Conservation (phyloP, 495 filamentous ascomycete genomes). For the Aspergillus sparsus region DNA sequence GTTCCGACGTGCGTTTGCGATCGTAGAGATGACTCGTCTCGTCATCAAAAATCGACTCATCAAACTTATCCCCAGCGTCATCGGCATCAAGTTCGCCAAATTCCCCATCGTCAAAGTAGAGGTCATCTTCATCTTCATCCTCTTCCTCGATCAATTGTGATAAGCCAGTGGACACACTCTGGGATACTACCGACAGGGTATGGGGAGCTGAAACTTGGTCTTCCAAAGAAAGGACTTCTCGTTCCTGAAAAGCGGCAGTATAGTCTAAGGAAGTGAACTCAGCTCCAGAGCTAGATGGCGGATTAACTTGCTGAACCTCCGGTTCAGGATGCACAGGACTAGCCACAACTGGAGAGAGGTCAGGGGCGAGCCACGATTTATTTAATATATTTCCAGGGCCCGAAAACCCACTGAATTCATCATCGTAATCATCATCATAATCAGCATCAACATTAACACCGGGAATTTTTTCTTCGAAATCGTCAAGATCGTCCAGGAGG, state of each 20-base stretch:
- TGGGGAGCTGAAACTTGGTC: background rate
- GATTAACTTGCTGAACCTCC: conserved; percentile 16
- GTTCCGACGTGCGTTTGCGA: conserved; percentile 30
- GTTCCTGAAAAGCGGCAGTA: background rate
- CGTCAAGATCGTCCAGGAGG: conserved; percentile 67
- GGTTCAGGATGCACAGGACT: conserved; percentile 36
- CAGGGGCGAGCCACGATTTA: conserved; percentile 42
- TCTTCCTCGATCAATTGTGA: conserved; percentile 12
- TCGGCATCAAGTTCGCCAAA: conserved; percentile 56
- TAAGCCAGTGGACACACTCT: background rate
- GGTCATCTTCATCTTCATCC: conserved; percentile 70
- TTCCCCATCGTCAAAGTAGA: conserved; percentile 82
- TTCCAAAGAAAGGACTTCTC: background rate
- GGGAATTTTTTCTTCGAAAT: conserved; percentile 73
- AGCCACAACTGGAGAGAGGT: conserved; percentile 40
- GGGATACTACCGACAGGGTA: background rate
- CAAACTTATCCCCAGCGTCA: conserved; percentile 60
- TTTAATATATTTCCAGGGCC: conserved; percentile 33
- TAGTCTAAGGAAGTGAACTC: background rate
- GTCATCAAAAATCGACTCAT: conserved; percentile 79
- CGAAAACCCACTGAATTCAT: conserved; percentile 41
- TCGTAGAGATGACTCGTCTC: conserved; percentile 55
- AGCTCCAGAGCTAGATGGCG: background rate
- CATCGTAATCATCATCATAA: conserved; percentile 51
- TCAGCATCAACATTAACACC: conserved; percentile 70